phyloP scores from a whole-genome alignment of 495 filamentous ascomycete species.

The Annulohypoxylon bovei region DNA sequence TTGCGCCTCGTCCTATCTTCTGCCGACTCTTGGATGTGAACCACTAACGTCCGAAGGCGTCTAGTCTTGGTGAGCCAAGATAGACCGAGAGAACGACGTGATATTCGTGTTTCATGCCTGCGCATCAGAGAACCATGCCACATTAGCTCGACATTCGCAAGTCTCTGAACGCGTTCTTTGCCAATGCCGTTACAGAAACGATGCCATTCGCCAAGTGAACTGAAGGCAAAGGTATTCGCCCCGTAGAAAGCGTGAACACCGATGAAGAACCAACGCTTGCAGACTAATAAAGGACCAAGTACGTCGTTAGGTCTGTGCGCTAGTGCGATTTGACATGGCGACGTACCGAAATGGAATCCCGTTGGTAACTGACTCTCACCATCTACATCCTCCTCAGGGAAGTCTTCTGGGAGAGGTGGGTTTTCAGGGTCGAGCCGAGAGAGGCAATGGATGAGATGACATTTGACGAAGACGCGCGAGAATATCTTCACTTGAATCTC shows the following conservation, averaged over 20 bases:
- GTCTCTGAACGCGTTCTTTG: slow-evolving; percentile 41
- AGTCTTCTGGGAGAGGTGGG: slow-evolving; percentile 13
- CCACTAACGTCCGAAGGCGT: slow-evolving; percentile 47
- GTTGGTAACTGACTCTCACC: slow-evolving; percentile 26
- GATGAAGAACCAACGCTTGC: slow-evolving; percentile 47
- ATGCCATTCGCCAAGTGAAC: slow-evolving; percentile 53
- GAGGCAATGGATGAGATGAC: slow-evolving; percentile 49
- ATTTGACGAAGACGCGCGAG: slow-evolving; percentile 38
- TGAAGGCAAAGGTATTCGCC: slow-evolving; percentile 57
- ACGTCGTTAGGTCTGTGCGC: slow-evolving; percentile 40
- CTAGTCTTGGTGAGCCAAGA: slow-evolving; percentile 41
- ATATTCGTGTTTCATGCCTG: slow-evolving; percentile 19
- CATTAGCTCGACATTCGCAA: slow-evolving; percentile 52
- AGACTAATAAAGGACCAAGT: slow-evolving; percentile 44
- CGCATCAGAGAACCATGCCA: slow-evolving; percentile 43
- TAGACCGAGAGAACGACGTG: slow-evolving; percentile 41
- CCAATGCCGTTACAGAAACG: slow-evolving; percentile 52
- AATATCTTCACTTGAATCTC: slow-evolving; percentile 47
- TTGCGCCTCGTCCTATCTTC: slow-evolving; percentile 36
- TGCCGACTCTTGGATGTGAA: slow-evolving; percentile 49
- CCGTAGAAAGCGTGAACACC: slow-evolving; percentile 54
- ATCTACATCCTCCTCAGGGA: slow-evolving; percentile 22
- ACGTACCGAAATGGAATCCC: slow-evolving; percentile 47
- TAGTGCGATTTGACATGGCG: slow-evolving; percentile 36
- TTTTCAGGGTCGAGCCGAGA: slow-evolving; percentile 51